Conservation (phyloP, 208 protist genomes). For the Vickermania ingenoplastis region DNA sequence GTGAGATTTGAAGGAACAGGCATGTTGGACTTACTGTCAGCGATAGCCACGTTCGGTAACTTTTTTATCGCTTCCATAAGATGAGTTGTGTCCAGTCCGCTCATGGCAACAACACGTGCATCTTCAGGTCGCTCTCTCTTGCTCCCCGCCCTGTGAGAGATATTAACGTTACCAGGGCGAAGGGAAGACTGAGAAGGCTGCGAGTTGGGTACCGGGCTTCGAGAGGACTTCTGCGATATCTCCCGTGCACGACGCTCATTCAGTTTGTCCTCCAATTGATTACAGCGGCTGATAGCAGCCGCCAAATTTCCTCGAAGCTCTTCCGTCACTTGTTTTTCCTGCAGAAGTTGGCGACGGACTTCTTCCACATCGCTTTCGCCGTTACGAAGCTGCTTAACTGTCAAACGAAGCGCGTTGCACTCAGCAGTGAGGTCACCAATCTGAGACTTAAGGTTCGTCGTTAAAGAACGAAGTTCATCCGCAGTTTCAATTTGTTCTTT, state of each 20-base stretch:
- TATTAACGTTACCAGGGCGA: constrained; percentile 15
- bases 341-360: constrained; percentile 24
- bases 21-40: constrained; percentile 75
- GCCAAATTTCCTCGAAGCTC: constrained; percentile 53
- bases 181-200: constrained; percentile 11
- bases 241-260: constrained; percentile 50
- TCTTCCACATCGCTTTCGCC: constrained; percentile 31
- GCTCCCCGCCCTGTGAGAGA: constrained; percentile 1
- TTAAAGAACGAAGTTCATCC: constrained; percentile 22
- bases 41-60: constrained; percentile 65
- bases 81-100: constrained; percentile 67
- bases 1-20: constrained; percentile 78
- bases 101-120: constrained; percentile 74
- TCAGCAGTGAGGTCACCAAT: constrained; percentile 36
- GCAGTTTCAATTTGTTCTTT: constrained; percentile 39
- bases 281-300: constrained; percentile 42
- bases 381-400: constrained; percentile 18
- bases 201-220: constrained; percentile 10
- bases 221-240: constrained; percentile 28
- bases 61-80: constrained; percentile 48
- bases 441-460: constrained; percentile 33
- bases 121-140: constrained; percentile 67
- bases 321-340: constrained; percentile 31
- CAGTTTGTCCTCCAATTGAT: constrained; percentile 56
- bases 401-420: constrained; percentile 17